A percentile compares a stretch with the other conserved stretches of the same genome.
These are phyloP conservation scores for Trichoderma sp. DNA, from an alignment of 2,329 filamentous ascomycete species.

Conservation along the genomic window DNA sequence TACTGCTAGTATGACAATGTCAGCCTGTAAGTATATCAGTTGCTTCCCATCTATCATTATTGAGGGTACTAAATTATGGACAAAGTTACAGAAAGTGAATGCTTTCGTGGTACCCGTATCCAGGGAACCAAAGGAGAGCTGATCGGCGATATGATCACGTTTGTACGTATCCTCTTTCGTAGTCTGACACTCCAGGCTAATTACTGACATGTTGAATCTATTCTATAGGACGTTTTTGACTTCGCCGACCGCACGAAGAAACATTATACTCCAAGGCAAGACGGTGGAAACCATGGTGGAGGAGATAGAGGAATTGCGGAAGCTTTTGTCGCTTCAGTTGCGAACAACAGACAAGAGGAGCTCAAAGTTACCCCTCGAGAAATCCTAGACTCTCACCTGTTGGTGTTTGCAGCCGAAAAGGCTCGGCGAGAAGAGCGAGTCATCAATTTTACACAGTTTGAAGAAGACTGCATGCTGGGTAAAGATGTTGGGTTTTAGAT, in stretches of 20 bases:
- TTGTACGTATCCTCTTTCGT: not conserved
- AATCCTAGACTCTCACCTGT: not conserved
- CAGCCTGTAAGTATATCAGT: not conserved
- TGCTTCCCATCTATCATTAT: not conserved
- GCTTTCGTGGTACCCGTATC: not conserved
- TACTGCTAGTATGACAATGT: not conserved
- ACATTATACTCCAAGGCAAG: not conserved
- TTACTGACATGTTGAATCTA: not conserved
- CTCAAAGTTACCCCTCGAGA: not conserved
- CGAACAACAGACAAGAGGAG: not conserved
- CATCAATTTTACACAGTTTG: not conserved
- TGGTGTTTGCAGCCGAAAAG: not conserved
- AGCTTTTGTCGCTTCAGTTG: not conserved
- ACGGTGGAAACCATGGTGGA: not conserved
- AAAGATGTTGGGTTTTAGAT: not conserved
- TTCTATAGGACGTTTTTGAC: not conserved
- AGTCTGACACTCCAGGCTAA: not conserved
- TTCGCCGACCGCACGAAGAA: not conserved
- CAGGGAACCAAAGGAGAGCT: not conserved
- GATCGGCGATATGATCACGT: not conserved
- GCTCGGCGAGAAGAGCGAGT: not conserved
- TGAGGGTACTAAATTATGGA: not conserved
- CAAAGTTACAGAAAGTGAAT: not conserved
- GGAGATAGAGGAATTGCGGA: not conserved
- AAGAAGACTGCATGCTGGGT: not conserved